These are phyloP conservation scores for Ustilago esculenta DNA, from an alignment of 1,284 basidiomycete genomes.

Conservation along the genomic window DNA sequence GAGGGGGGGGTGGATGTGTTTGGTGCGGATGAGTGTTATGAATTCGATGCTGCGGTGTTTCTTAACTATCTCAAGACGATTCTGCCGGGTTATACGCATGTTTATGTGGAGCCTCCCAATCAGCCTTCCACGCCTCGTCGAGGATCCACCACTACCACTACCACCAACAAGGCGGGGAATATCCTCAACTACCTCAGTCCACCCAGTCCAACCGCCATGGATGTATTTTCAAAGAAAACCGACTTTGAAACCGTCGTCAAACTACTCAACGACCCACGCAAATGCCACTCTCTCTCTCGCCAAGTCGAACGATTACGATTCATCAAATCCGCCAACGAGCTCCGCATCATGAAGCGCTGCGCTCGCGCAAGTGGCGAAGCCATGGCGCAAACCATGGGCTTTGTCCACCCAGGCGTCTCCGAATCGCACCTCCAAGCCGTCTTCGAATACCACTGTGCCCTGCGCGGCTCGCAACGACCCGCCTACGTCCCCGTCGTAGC, in stretches of 20 bases:
- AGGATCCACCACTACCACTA: slow-evolving; percentile 10
- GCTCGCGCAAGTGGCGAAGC: slow-evolving; percentile 57
- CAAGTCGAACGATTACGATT: slow-evolving; percentile 59
- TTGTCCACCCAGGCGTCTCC: slow-evolving; percentile 35
- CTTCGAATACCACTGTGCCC: slow-evolving; percentile 60
- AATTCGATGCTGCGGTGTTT: slow-evolving; percentile 55
- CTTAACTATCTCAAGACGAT: slow-evolving; percentile 52
- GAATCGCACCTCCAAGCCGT: slow-evolving; percentile 60
- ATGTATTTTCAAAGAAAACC: slow-evolving; percentile 60
- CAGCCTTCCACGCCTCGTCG: slow-evolving; percentile 54
- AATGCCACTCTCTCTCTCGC: slow-evolving; percentile 54
- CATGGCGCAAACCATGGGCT: slow-evolving; percentile 63
- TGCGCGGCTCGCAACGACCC: slow-evolving; percentile 58
- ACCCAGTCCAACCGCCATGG: slow-evolving; percentile 52
- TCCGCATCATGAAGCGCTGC: slow-evolving; percentile 62
- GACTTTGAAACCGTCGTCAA: slow-evolving; percentile 63
- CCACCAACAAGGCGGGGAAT: slow-evolving; percentile 25
- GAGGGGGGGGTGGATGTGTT: slow-evolving; percentile 63
- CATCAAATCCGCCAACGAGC: slow-evolving; percentile 59
- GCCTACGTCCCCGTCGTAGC: slow-evolving; percentile 66
- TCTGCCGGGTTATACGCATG: slow-evolving; percentile 49
- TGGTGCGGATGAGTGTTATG: slow-evolving; percentile 60
- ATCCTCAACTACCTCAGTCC: slow-evolving; percentile 64
- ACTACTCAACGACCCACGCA: slow-evolving; percentile 57
- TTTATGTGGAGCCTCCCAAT: slow-evolving; percentile 62